These are phyloP conservation scores for Erodium maritimum DNA, from an alignment of 345 rosid genomes.

Conservation along the genomic window DNA sequence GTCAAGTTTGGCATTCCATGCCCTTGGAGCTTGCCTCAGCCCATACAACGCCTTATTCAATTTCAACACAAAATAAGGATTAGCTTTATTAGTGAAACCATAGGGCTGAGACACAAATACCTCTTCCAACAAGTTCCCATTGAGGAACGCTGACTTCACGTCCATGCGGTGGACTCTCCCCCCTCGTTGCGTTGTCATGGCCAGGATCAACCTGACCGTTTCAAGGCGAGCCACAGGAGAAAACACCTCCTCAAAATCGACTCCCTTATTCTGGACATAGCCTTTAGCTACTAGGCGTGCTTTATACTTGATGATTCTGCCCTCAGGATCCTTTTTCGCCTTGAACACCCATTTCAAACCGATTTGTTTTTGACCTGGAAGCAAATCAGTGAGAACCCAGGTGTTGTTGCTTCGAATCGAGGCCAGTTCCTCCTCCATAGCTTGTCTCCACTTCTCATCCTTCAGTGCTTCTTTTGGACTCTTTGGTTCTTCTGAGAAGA, in stretches of 20 bases:
- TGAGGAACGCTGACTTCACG: conserved; percentile 2
- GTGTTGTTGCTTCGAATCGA: background rate
- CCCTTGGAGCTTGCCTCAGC: background rate
- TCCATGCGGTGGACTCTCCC: conserved; percentile 2
- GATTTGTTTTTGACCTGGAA: background rate
- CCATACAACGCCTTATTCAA: conserved; percentile 1
- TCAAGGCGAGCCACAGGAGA: conserved; percentile 1
- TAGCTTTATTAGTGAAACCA: background rate
- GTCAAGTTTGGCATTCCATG: conserved; percentile 1
- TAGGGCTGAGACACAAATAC: background rate
- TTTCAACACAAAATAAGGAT: background rate
- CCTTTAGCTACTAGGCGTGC: too few species aligned
- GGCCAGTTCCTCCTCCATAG: conserved; percentile 5
- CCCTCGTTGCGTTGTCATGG: background rate
- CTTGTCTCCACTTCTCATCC: background rate
- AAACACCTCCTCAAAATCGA: conserved; percentile 2
- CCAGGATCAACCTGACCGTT: conserved; percentile 6
- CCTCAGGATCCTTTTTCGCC: too few species aligned
- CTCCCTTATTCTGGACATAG: too few species aligned
- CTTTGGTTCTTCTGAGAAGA: background rate
- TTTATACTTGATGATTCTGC: too few species aligned
- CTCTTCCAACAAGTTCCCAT: background rate
- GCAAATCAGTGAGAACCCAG: background rate
- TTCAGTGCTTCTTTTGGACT: background rate
- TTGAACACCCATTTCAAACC: conserved; percentile 8